These are phyloP conservation scores for Xylaria cubensis DNA, from an alignment of 495 filamentous ascomycete species.

Conservation along the genomic window DNA sequence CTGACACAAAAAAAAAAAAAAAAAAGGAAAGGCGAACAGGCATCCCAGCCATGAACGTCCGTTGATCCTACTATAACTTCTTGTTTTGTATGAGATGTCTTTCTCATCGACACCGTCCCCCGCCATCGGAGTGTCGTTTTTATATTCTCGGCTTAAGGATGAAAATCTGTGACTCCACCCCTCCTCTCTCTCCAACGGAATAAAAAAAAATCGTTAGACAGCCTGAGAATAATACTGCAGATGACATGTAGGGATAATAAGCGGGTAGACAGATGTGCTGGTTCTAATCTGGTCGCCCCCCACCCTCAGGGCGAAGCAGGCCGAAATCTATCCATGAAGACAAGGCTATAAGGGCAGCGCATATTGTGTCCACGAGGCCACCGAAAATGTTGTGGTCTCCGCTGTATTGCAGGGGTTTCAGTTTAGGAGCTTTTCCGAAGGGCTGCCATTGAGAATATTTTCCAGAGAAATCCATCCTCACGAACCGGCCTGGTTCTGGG, in stretches of 20 bases:
- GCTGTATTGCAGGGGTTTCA: conserved; percentile 15
- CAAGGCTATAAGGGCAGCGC: not conserved
- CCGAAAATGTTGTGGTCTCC: not conserved
- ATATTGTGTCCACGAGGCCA: conserved; percentile 5
- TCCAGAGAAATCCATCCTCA: conserved; percentile 23
- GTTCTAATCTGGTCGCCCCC: conserved; percentile 18
- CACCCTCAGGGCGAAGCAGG: conserved; percentile 10
- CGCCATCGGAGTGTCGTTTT: conserved; percentile 1
- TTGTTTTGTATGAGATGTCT: conserved; percentile 6
- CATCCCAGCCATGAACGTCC: conserved; percentile 17
- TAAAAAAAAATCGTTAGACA: conserved; percentile 18
- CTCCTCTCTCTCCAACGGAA: not conserved
- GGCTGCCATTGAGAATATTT: conserved; percentile 6
- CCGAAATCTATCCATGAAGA: conserved; percentile 23
- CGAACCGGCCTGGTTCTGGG: conserved; percentile 42
- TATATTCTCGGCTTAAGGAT: not conserved
- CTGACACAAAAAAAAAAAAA: not conserved
- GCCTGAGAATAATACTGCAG: not conserved
- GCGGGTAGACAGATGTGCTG: conserved; percentile 6
- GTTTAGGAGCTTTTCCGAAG: conserved; percentile 1
- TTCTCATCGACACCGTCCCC: conserved; percentile 1
- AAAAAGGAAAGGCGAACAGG: conserved; percentile 15
- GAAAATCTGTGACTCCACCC: conserved; percentile 3
- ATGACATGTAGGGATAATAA: not conserved
- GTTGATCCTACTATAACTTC: conserved; percentile 18